Evolutionary conservation across 257 asterid genomes (phyloP).

Genomic region (Scutellaria minor): DNA sequence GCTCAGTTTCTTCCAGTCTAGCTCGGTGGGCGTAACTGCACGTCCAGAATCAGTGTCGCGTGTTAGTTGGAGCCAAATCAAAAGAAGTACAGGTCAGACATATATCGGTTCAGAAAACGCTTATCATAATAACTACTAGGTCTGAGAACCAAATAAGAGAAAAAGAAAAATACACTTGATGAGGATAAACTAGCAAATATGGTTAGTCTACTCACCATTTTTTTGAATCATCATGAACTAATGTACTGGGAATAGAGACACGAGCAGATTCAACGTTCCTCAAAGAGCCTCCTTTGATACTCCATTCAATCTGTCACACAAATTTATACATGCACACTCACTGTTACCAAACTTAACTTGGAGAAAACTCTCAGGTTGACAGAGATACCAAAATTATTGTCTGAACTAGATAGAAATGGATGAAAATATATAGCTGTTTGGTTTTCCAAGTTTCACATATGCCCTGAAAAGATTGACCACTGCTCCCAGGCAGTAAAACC

Average conservation of each 20-base stretch:
- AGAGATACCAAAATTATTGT: neutral
- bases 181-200: slow-evolving; percentile 13
- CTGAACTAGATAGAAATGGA: neutral
- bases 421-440: neutral
- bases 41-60: slow-evolving; percentile 33
- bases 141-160: slow-evolving; percentile 25
- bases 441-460: neutral
- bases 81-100: neutral
- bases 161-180: neutral
- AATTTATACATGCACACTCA: slow-evolving; percentile 13
- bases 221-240: slow-evolving; percentile 75
- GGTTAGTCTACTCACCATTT: slow-evolving; percentile 64
- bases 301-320: slow-evolving; percentile 85
- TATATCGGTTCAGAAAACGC: slow-evolving; percentile 8
- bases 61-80: slow-evolving; percentile 19
- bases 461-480: neutral
- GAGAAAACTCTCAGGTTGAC: slow-evolving; percentile 4
- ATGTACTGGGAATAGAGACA: slow-evolving; percentile 86
- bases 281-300: slow-evolving; percentile 86
- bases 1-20: slow-evolving; percentile 85
- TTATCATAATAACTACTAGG: slow-evolving; percentile 27
- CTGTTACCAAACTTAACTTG: neutral
- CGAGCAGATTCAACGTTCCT: slow-evolving; percentile 93
- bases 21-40: slow-evolving; percentile 91
- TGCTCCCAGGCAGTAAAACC: slow-evolving; percentile 12